Evolutionary conservation across 2,329 filamentous ascomycete species (phyloP).

Genomic region (Aspergillus niger): DNA sequence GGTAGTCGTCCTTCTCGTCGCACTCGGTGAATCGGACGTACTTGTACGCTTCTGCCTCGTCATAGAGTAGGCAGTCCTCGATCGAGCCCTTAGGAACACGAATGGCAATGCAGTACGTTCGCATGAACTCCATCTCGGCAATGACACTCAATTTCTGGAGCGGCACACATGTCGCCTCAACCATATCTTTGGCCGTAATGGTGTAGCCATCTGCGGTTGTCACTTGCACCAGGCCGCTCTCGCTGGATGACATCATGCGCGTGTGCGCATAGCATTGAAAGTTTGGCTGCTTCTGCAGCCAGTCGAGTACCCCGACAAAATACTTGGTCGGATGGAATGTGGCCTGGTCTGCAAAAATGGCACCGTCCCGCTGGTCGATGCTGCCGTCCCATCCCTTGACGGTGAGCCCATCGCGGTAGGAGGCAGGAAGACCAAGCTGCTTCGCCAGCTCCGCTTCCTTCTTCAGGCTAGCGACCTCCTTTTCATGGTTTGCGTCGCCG

Average conservation of each 20-base stretch:
- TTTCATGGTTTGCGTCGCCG: constrained; percentile 45
- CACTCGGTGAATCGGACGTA: constrained; percentile 58
- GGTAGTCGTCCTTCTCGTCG: constrained; percentile 57
- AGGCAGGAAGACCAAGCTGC: constrained; percentile 47
- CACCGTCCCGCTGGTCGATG: constrained; percentile 55
- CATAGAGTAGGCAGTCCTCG: constrained; percentile 59
- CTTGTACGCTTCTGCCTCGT: constrained; percentile 58
- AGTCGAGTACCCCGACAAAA: constrained; percentile 54
- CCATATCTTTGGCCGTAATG: constrained; percentile 51
- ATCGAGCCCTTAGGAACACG: constrained; percentile 55
- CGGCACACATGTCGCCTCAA: constrained; percentile 59
- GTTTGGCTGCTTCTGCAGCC: constrained; percentile 54
- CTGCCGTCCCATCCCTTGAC: constrained; percentile 56
- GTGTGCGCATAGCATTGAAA: constrained; percentile 58
- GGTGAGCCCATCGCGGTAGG: constrained; percentile 44
- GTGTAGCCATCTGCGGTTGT: constrained; percentile 51
- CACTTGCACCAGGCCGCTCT: constrained; percentile 53
- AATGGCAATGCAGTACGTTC: constrained; percentile 61
- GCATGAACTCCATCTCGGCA: constrained; percentile 55
- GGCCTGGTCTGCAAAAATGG: constrained; percentile 52
- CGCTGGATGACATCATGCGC: constrained; percentile 50
- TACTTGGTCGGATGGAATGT: constrained; percentile 62
- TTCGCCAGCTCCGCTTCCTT: constrained; percentile 50
- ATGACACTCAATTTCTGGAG: constrained; percentile 58
- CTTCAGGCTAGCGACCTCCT: constrained; percentile 50